Evolutionary conservation across 257 asterid genomes (phyloP), one percentile per base, ranked within the genome.

Genomic region (Handroanthus guayacan): DNA sequence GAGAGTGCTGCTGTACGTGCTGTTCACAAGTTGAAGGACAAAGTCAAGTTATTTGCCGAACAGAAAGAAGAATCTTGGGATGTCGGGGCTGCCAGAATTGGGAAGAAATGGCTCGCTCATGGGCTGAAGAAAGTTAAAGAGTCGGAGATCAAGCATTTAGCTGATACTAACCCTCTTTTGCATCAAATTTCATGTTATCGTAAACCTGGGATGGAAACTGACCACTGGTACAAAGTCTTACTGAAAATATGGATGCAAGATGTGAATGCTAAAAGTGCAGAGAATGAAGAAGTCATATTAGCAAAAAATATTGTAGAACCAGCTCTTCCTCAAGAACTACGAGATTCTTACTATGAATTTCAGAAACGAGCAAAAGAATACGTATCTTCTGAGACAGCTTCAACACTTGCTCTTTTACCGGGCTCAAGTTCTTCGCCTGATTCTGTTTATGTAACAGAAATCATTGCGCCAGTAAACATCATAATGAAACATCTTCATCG

Each of bases 51-150:
- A 51, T 92, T 94, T 80, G 85, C 88, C 58, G 84, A 84, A 25
- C 97, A 92, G 79, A 92, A 89, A 87, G 92, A 87, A 71, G 92
- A 91, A 81, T 69, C 87, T 2, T 95, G 99, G 99, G 90, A 89
- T 74, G 79, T 67, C 5, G 95, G 97, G 75, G 83, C 94, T 67
- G 61, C 75, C n/a, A 86, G 94, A 68, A 88, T 95, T 58, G 97
- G 97, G 34, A 95, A 83, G 86, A 95, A 89, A 83, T 95, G 97
- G 92, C 79, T 95, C 8, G 98, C 87, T 44, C 92, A 92, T 74
- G 98, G 98, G 70, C 82, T 95, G 83, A 95, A 89, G 86, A 92
- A 88, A 81, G 97, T 95, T 50, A 95, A 95, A 85, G 97, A 95
- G 79, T 89, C 99, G 5, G 99, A 95, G 84, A 95, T 92, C 72